Conservation (phyloP, 2,329 filamentous ascomycete species). For the Scedosporium minutisporum region DNA sequence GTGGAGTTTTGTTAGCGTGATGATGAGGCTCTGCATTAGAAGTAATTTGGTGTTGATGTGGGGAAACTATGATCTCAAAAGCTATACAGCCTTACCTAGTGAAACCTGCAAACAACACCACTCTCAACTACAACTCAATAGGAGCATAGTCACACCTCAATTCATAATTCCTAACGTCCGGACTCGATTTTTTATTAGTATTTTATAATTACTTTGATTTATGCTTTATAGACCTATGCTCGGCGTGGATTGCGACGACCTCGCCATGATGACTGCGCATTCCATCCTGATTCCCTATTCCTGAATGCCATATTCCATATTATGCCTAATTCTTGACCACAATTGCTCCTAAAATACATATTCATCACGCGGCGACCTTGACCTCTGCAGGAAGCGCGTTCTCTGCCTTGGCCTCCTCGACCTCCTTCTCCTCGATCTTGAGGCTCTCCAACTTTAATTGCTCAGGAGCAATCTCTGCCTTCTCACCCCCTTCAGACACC, state of each 20-base stretch:
- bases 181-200: too few species aligned
- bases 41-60: background rate
- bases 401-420: constrained; percentile 7
- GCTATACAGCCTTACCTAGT: too few species aligned
- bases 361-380: constrained; percentile 7
- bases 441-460: constrained; percentile 24
- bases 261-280: too few species aligned
- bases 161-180: too few species aligned
- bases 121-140: too few species aligned
- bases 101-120: too few species aligned
- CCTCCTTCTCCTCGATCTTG: constrained; percentile 15
- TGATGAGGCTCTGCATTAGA: background rate
- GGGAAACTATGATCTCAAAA: background rate
- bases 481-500: background rate
- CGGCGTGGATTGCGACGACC: background rate
- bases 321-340: background rate
- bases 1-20: background rate
- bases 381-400: constrained; percentile 5
- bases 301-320: background rate
- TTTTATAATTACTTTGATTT: too few species aligned
- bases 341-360: background rate
- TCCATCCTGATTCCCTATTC: background rate
- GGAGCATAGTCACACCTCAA: too few species aligned
- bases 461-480: constrained; percentile 9
- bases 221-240: background rate